A percentile compares a stretch with the other conserved stretches of the same genome.
phyloP scores from a whole-genome alignment of 805 yeast genomes.

The Yamadazyma scolyti region DNA sequence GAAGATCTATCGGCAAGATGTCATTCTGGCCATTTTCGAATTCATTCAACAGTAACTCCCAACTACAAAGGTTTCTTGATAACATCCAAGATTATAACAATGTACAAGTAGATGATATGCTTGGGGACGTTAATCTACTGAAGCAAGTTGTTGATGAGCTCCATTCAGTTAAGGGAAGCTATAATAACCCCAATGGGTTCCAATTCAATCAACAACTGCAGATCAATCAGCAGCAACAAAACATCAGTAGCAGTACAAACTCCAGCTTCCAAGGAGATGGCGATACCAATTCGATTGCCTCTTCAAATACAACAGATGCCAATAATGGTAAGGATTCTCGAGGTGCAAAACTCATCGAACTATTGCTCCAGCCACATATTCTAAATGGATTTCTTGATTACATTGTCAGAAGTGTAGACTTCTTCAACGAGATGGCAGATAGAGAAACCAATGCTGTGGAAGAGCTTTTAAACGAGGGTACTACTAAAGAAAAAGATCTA shows the following conservation, averaged over 20 bases:
- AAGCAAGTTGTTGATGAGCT: slow-evolving; percentile 38
- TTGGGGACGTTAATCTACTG: slow-evolving; percentile 29
- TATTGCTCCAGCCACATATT: slow-evolving; percentile 74
- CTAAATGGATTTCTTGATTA: slow-evolving; percentile 65
- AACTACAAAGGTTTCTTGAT: slow-evolving; percentile 40
- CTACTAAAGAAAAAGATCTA: slow-evolving; percentile 5
- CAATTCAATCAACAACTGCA: slow-evolving; percentile 26
- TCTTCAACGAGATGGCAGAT: slow-evolving; percentile 27
- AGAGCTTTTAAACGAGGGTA: slow-evolving; percentile 11
- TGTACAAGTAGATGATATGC: slow-evolving; percentile 30
- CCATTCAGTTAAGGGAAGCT: slow-evolving; percentile 32
- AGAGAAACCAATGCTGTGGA: slow-evolving; percentile 20
- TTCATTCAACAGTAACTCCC: slow-evolving; percentile 32
- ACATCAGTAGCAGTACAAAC: background rate
- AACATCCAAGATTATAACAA: slow-evolving; percentile 26
- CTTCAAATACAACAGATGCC: slow-evolving; percentile 21
- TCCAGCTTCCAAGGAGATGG: slow-evolving; percentile 11
- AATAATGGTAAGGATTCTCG: slow-evolving; percentile 32
- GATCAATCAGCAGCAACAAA: slow-evolving; percentile 1
- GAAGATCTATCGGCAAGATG: slow-evolving; percentile 23
- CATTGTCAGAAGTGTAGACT: slow-evolving; percentile 51
- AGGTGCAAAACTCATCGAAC: slow-evolving; percentile 63
- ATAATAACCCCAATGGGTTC: slow-evolving; percentile 22
- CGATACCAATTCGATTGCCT: slow-evolving; percentile 32
- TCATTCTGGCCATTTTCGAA: slow-evolving; percentile 46